phyloP scores from a whole-genome alignment of 179 eudicot genomes.

The Gypsophila paniculata region DNA sequence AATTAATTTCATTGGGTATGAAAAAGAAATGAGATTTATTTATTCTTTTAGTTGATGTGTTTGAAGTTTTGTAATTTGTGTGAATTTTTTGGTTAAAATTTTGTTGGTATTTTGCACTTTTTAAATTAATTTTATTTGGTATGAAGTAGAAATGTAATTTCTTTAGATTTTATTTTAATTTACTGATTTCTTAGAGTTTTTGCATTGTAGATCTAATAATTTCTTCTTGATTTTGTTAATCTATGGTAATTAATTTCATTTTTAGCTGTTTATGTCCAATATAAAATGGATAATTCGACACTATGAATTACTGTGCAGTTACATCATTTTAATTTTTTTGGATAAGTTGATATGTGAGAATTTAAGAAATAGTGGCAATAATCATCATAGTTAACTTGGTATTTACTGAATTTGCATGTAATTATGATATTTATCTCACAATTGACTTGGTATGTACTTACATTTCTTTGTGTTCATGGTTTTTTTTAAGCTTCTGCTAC shows the following conservation, averaged over 20 bases:
- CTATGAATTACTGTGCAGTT: too few species aligned
- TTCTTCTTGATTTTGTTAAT: background rate
- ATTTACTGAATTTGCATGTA: background rate
- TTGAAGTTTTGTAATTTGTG: too few species aligned
- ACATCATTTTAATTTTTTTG: too few species aligned
- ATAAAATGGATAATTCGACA: too few species aligned
- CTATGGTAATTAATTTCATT: background rate
- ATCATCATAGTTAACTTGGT: background rate
- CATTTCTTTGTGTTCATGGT: too few species aligned
- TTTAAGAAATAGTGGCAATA: background rate
- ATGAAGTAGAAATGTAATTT: background rate
- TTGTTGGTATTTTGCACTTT: background rate
- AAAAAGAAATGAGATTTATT: too few species aligned
- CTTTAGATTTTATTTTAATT: background rate
- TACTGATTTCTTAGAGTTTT: background rate
- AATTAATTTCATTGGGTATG: too few species aligned
- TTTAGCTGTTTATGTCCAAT: background rate
- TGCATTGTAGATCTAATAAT: constrained; percentile 21
- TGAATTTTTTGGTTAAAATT: constrained; percentile 2
- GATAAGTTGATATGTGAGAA: too few species aligned
- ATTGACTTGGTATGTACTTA: background rate
- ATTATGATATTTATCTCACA: background rate
- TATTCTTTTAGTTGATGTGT: too few species aligned
- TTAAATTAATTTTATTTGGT: background rate
- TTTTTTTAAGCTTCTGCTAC: too few species aligned